A percentile compares a stretch with the other conserved stretches of the same genome.
Conservation (phyloP, 371 early-diverging fungal species). For the Mortierella sp. region DNA sequence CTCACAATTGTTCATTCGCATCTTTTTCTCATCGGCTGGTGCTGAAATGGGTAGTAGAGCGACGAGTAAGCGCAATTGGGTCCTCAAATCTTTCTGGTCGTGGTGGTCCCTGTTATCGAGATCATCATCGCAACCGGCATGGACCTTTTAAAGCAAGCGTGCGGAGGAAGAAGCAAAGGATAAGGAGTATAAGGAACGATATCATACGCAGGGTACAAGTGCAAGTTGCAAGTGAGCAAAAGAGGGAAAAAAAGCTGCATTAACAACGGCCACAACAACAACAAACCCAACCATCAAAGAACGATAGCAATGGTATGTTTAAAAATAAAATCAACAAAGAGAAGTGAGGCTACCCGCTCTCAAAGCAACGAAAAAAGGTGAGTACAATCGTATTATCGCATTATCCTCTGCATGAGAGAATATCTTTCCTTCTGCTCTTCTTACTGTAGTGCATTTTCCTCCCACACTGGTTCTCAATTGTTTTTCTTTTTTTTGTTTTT, state of each 20-base stretch:
- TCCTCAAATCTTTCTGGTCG: background rate
- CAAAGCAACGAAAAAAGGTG: background rate
- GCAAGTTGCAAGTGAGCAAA: background rate
- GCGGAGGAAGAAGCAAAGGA: too few species aligned
- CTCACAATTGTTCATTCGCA: conserved; percentile 5
- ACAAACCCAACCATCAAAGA: background rate
- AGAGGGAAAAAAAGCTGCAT: background rate
- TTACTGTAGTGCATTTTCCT: background rate
- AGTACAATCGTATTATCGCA: conserved; percentile 14
- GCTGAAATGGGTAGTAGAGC: conserved; percentile 2
- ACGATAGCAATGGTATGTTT: background rate
- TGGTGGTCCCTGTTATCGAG: background rate
- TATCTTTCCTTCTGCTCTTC: background rate
- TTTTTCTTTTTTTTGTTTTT: background rate
- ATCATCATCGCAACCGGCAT: conserved; percentile 9
- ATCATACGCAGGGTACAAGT: too few species aligned
- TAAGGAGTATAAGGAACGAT: too few species aligned
- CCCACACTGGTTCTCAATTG: background rate
- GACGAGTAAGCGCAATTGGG: background rate
- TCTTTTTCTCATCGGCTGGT: background rate
- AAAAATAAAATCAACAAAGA: conserved; percentile 11
- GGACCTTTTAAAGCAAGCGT: background rate
- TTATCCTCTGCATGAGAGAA: conserved; percentile 11
- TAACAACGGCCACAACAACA: background rate
- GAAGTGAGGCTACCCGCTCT: background rate